Conservation (phyloP, 768 basidiomycete genomes). For the Jaapia argillacea region DNA sequence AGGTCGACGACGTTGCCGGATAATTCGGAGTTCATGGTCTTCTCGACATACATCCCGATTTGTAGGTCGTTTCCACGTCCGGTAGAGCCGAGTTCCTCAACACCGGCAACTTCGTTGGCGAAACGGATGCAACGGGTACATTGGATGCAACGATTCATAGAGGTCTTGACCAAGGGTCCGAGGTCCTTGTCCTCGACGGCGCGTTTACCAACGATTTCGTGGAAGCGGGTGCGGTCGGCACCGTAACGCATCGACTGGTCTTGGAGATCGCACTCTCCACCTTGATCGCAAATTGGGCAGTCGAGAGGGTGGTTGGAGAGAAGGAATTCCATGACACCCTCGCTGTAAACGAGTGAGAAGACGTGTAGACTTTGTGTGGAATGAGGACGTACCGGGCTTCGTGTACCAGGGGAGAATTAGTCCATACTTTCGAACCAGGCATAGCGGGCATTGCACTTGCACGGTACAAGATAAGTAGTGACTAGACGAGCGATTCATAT, state of each 20-base stretch:
- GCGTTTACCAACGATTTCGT: constrained; percentile 96
- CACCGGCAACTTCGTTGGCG: constrained; percentile 97
- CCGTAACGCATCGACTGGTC: constrained; percentile 99
- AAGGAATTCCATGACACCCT: constrained; percentile 99
- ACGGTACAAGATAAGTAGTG: constrained; percentile 1
- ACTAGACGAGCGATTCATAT: neutral
- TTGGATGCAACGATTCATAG: constrained; percentile 98
- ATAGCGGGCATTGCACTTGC: constrained; percentile 93
- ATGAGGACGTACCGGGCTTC: constrained; percentile 54
- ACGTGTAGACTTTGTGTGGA: constrained; percentile 3
- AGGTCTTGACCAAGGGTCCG: constrained; percentile 96
- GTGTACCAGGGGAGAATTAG: constrained; percentile 85
- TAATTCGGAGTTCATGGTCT: constrained; percentile 94
- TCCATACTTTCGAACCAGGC: constrained; percentile 88
- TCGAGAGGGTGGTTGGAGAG: constrained; percentile 97
- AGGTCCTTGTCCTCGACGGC: constrained; percentile 98
- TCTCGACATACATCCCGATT: constrained; percentile 97
- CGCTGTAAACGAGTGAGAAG: constrained; percentile 35
- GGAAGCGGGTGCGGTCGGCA: constrained; percentile 94
- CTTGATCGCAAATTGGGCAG: constrained; percentile 98
- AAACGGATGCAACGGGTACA: constrained; percentile 99
- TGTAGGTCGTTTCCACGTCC: constrained; percentile 98
- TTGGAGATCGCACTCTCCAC: constrained; percentile 97
- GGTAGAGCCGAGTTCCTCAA: constrained; percentile 94
- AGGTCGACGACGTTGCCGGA: constrained; percentile 96